Evolutionary conservation across 805 yeast species (phyloP).

Genomic region (Schizosaccharomyces japonicus): DNA sequence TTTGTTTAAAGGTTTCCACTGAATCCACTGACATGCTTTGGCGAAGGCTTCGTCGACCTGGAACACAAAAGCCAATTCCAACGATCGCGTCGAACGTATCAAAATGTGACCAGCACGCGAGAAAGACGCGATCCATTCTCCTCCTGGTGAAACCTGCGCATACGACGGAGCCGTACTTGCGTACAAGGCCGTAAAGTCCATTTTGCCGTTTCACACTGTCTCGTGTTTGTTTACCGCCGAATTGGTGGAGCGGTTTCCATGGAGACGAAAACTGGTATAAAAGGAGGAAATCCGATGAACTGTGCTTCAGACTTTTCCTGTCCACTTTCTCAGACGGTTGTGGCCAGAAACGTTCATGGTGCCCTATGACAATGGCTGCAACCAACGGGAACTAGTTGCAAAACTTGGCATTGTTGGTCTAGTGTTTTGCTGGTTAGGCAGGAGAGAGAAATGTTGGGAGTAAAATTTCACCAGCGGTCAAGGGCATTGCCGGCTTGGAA

Average conservation of each 20-base stretch:
- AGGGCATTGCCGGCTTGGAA: too few species aligned
- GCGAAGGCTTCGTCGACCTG: background rate
- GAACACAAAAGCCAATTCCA: background rate
- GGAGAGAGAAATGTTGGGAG: background rate
- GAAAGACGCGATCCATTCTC: background rate
- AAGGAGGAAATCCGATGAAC: background rate
- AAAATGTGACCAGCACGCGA: background rate
- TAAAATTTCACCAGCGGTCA: too few species aligned
- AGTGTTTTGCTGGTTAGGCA: conserved; percentile 1
- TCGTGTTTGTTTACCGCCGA: background rate
- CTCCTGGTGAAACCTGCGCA: background rate
- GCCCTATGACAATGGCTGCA: background rate
- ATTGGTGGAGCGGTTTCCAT: background rate
- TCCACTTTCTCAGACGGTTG: background rate
- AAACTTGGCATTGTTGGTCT: background rate
- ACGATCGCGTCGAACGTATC: background rate
- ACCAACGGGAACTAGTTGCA: background rate
- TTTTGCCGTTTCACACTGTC: background rate
- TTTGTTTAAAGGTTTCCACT: background rate
- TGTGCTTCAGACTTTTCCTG: background rate
- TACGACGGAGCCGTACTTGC: background rate
- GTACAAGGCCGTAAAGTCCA: conserved; percentile 1
- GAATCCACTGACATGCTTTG: background rate
- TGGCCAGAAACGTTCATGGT: background rate
- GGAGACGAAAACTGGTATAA: background rate